Percentiles rank a stretch among this genome's conserved stretches.
Conservation (phyloP, 768 basidiomycete species). For the Boletus eberwhitei region DNA sequence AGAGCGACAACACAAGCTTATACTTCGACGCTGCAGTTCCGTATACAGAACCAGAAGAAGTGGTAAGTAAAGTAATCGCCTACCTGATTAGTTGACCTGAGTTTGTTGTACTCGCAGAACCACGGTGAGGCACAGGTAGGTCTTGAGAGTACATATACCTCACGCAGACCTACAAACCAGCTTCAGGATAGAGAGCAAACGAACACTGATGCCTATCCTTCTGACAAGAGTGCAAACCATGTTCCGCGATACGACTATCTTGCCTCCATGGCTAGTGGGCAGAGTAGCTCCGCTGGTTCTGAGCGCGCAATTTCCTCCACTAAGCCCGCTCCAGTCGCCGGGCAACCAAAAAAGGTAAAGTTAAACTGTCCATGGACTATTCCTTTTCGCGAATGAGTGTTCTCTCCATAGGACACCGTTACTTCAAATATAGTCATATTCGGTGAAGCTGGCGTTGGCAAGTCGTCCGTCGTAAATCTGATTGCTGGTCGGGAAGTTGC, state of each 20-base stretch:
- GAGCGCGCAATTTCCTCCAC: background rate
- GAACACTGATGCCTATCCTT: background rate
- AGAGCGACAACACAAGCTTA: no score
- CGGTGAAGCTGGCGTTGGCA: conserved; percentile 2
- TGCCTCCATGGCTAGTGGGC: background rate
- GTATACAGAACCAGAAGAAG: no score
- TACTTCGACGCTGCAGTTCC: no score
- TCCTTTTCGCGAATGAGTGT: background rate
- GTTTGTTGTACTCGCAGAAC: background rate
- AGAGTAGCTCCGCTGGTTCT: background rate
- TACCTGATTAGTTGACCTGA: no score
- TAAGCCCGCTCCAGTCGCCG: no score
- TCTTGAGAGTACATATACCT: background rate
- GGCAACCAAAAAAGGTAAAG: background rate
- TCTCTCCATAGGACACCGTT: background rate
- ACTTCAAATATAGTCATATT: conserved; percentile 1
- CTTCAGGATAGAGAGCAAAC: background rate
- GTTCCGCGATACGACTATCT: background rate
- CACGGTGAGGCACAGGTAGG: background rate
- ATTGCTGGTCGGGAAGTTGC: background rate
- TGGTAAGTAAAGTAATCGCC: no score
- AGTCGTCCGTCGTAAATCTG: conserved; percentile 5
- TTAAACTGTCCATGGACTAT: no score
- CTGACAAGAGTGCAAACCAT: background rate
- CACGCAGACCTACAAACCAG: background rate